These are phyloP conservation scores for Apiotrichum gracile DNA, from an alignment of 1,284 basidiomycete species.

Conservation along the genomic window DNA sequence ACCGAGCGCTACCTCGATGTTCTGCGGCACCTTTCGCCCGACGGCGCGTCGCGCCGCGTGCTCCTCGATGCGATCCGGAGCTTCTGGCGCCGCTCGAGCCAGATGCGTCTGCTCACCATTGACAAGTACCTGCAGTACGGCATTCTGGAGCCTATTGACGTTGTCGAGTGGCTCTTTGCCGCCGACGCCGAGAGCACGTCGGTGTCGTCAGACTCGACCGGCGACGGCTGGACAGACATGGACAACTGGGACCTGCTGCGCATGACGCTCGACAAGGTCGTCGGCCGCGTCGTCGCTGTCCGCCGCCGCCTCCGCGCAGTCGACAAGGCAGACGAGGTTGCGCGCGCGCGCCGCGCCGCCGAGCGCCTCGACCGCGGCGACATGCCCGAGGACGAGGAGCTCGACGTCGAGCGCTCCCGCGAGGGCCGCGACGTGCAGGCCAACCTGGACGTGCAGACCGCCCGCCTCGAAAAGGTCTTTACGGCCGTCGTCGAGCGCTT, in stretches of 20 bases:
- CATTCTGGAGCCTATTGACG: constrained; percentile 88
- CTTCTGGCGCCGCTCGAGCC: constrained; percentile 75
- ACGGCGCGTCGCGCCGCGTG: constrained; percentile 52
- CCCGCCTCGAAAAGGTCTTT: constrained; percentile 34
- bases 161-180: constrained; percentile 77
- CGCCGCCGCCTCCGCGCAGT: constrained; percentile 64
- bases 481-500: constrained; percentile 32
- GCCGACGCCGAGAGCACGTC: constrained; percentile 21
- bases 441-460: constrained; percentile 33
- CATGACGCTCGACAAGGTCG: constrained; percentile 74
- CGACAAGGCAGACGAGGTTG: constrained; percentile 80
- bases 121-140: constrained; percentile 99
- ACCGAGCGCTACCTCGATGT: constrained; percentile 93
- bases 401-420: constrained; percentile 30
- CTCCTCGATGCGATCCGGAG: constrained; percentile 63
- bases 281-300: constrained; percentile 72
- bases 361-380: constrained; percentile 38
- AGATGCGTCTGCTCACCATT: constrained; percentile 84
- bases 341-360: constrained; percentile 62
- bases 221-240: constrained; percentile 52
- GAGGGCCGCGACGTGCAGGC: constrained; percentile 38
- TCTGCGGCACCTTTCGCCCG: constrained; percentile 64
- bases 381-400: constrained; percentile 24
- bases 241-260: constrained; percentile 76
- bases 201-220: constrained; percentile 33